Percentiles rank a stretch among this genome's conserved stretches.
Evolutionary conservation across 2,329 filamentous ascomycete species (phyloP).

Genomic region (Beauveria varroae): DNA sequence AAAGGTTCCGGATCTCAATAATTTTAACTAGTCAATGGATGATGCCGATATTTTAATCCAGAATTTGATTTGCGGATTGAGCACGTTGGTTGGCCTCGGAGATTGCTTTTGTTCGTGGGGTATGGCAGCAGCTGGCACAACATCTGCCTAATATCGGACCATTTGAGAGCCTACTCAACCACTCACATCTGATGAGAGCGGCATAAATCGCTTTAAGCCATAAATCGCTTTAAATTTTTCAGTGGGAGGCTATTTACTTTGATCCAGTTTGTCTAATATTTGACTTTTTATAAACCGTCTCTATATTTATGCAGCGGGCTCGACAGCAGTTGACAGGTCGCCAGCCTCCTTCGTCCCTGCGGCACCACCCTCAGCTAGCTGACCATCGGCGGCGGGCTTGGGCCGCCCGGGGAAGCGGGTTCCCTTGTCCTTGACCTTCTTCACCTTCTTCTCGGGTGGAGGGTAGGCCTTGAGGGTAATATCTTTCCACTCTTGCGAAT

Average conservation of each 20-base stretch:
- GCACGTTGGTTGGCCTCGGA: too few species aligned
- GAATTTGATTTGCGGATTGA: too few species aligned
- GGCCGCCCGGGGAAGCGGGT: constrained; percentile 48
- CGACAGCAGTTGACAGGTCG: not conserved
- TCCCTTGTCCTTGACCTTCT: constrained; percentile 72
- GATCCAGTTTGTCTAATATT: not conserved
- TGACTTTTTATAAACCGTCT: not conserved
- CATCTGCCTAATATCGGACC: not conserved
- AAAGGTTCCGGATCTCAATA: not conserved
- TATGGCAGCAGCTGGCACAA: not conserved
- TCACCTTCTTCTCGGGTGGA: constrained; percentile 59
- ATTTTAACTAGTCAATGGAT: too few species aligned
- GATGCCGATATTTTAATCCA: too few species aligned
- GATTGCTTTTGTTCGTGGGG: too few species aligned
- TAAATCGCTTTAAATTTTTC: not conserved
- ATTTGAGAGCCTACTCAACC: not conserved
- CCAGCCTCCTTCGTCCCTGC: not conserved
- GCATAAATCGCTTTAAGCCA: not conserved
- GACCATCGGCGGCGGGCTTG: constrained; percentile 4
- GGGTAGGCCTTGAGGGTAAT: constrained; percentile 73
- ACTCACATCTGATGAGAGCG: not conserved
- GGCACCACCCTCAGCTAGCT: not conserved
- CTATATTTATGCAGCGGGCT: not conserved
- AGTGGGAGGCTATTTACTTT: not conserved
- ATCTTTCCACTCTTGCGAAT: constrained; percentile 68